Base-by-base conservation (phyloP, 768 basidiomycete genomes). In the Amanita thiersii region DNA sequence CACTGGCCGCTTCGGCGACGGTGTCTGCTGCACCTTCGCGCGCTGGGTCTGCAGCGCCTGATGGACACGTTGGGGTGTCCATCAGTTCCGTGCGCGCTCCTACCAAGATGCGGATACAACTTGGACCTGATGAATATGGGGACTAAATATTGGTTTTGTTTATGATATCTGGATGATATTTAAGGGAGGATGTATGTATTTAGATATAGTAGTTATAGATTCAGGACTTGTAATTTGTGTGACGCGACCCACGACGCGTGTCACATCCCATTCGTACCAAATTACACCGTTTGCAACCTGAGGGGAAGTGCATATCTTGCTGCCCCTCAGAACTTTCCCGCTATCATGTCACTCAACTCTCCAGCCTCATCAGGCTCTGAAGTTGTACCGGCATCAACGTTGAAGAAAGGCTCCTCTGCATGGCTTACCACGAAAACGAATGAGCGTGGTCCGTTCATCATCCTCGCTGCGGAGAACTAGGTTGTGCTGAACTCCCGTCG, bases 81-180 rank as follows among this genome's bases (percentile, higher is more conserved):
- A 46, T 53, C 35, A 62, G 58, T 36, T 44, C 52, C 18, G 62
- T 68, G 4, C 70, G 72, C 33, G 70, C 73, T 12, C 77, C 75
- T 21, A 76, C 80, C 19, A 81, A 80, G 56, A 79, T 82, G 79
- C 67, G 80, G 45, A 79, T 72, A 39, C 21, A 26, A 9, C 37
- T 39, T 45, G 37, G 38, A 18, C 44, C 44, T 19, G 37, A 39
- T 15, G 42, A 43, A 18, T 43, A 37, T 37, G 42, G 15, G 9
- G 42, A 43, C 25, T 43, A 29, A 23, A 7, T 35, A 35, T 17
- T 35, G 33, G 33, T 29, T 20, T 18, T 36, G 20, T 26, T 24
- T 30, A 17, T 12, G 15, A 11, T 8, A 26, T 11, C 28, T 23
- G 8, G 25, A 36, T 28, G 20, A 2, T 15, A 14, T n/a, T n/a